Evolutionary conservation across 257 asterid species (phyloP).

Genomic region (Scutellaria minor): DNA sequence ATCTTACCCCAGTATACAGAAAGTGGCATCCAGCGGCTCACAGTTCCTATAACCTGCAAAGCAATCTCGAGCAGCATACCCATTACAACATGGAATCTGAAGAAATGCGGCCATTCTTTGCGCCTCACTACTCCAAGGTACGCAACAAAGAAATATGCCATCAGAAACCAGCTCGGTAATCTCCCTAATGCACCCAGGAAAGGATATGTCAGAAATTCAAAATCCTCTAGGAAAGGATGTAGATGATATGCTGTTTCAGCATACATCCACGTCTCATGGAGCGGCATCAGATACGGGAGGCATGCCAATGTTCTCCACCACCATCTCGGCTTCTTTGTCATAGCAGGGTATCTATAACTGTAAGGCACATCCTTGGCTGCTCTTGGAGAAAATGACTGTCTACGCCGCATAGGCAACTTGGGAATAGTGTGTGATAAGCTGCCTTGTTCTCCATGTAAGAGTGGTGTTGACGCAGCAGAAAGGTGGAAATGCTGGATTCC

Average conservation of each 20-base stretch:
- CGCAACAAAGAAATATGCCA: slow-evolving; percentile 85
- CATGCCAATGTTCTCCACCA: slow-evolving; percentile 94
- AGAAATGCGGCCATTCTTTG: slow-evolving; percentile 94
- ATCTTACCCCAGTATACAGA: slow-evolving; percentile 81
- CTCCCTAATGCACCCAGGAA: slow-evolving; percentile 69
- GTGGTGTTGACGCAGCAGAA: slow-evolving; percentile 60
- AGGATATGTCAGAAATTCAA: slow-evolving; percentile 71
- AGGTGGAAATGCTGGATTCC: slow-evolving; percentile 44
- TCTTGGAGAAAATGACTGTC: slow-evolving; percentile 40
- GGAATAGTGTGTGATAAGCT: slow-evolving; percentile 49
- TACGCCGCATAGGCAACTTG: slow-evolving; percentile 41
- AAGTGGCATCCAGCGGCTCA: slow-evolving; percentile 85
- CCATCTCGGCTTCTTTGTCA: slow-evolving; percentile 83
- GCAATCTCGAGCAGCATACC: slow-evolving; percentile 93
- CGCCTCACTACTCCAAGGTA: slow-evolving; percentile 87
- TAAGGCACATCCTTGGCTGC: slow-evolving; percentile 72
- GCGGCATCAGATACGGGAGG: slow-evolving; percentile 86
- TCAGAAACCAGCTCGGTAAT: slow-evolving; percentile 81
- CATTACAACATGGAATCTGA: slow-evolving; percentile 84
- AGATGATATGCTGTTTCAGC: slow-evolving; percentile 82
- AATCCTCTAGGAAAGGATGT: slow-evolving; percentile 71
- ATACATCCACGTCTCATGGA: slow-evolving; percentile 95
- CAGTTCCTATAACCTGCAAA: slow-evolving; percentile 76
- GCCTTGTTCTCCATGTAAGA: slow-evolving; percentile 58
- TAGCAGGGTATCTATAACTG: slow-evolving; percentile 69